Evolutionary conservation across 805 yeast genomes (phyloP).

Genomic region (Phaffomyces antillensis): DNA sequence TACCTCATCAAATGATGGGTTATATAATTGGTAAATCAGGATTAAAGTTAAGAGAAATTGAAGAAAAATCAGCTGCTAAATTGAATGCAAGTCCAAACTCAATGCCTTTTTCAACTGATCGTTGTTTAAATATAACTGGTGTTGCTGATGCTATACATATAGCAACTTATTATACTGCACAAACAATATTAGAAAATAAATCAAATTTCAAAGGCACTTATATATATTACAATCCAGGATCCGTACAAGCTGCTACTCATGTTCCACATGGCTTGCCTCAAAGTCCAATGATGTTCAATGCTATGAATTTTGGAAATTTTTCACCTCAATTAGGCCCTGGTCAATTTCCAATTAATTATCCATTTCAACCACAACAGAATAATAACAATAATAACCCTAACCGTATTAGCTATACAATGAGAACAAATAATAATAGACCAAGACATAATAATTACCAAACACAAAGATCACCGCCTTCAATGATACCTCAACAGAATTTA

Average conservation of each 20-base stretch:
- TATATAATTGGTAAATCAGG: slow-evolving; percentile 77
- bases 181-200: slow-evolving; percentile 56
- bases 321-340: slow-evolving; percentile 5
- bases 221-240: slow-evolving; percentile 49
- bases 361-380: slow-evolving; percentile 1
- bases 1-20: slow-evolving; percentile 78
- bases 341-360: slow-evolving; percentile 3
- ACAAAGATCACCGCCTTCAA: not conserved
- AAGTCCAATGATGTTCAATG: slow-evolving; percentile 9
- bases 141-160: slow-evolving; percentile 85
- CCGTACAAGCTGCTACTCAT: slow-evolving; percentile 1
- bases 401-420: not conserved
- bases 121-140: slow-evolving; percentile 63
- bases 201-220: slow-evolving; percentile 43
- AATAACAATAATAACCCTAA: not conserved
- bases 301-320: slow-evolving; percentile 5
- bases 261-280: slow-evolving; percentile 10
- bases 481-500: not conserved
- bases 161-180: slow-evolving; percentile 69
- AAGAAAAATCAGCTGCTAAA: slow-evolving; percentile 72
- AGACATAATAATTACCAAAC: not conserved
- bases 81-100: slow-evolving; percentile 67
- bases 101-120: slow-evolving; percentile 70
- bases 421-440: slow-evolving; percentile 1
- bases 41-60: slow-evolving; percentile 68